Evolutionary conservation across 1,284 basidiomycete genomes (phyloP), one percentile per base, ranked within the genome.

Genomic region (Trametes hirsuta): DNA sequence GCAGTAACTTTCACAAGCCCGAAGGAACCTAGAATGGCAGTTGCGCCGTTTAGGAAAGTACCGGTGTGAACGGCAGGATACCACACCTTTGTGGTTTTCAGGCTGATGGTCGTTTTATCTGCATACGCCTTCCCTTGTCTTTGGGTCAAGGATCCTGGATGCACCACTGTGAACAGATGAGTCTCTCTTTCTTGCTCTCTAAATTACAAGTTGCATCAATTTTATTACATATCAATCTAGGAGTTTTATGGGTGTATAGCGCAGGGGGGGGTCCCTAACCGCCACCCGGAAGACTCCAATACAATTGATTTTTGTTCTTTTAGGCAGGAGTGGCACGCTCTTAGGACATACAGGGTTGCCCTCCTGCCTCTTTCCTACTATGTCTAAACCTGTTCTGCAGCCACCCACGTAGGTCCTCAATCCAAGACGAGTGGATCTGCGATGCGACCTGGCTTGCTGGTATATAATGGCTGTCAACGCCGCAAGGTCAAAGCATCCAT

Each of bases 331-430:
- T 30, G 25, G 24, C 39, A 41, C 48, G 24, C 11, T 15, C 24
- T 40, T 10, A 2, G 14, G 37, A 12, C 35, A 49, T 22, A 21
- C 37, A 39, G 36, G 18, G 41, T 30, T 4, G 36, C 30, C 14
- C 35, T 25, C 18, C 18, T 18, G 22, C 35, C 42, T 51, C 39
- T 14, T 62, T 48, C 60, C 56, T 55, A 14, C 45, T 62, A 21
- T 4, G 49, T 55, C 48, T 18, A 22, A 35, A 25, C 24, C 15
- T 45, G 48, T n/a, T 25, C 48, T 44, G 48, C 56, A 62, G 39
- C 25, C 51, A 53, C 47, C 50, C 42, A 46, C 54, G 44, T 21
- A 34, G 10, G 40, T 50, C 47, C 53, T 57, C 54, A 44, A 40
- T 15, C 10, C 30, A 21, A 22, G 39, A 18, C 18, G 18, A 18